Conservation (phyloP, 225 moss, liverwort and hornwort genomes). For the Bryum argenteum region DNA sequence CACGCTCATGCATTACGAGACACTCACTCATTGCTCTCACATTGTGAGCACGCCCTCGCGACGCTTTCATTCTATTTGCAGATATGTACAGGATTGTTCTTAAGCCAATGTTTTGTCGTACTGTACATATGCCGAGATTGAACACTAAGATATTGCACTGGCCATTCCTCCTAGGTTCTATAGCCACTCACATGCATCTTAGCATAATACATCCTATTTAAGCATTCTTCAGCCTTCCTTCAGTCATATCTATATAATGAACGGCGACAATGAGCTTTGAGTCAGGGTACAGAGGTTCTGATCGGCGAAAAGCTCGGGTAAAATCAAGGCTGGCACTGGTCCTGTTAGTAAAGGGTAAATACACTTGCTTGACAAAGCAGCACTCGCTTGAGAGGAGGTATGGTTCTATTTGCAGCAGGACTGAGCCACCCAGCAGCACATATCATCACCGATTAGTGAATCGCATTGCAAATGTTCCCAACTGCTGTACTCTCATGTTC, state of each 20-base stretch:
- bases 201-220: neutral
- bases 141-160: neutral
- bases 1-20: constrained; percentile 5
- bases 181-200: neutral
- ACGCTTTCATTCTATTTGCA: too few relatives aligned
- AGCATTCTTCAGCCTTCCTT: neutral
- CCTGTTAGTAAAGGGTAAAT: neutral
- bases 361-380: constrained; percentile 2
- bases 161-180: neutral
- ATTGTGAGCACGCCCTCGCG: too few relatives aligned
- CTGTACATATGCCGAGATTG: neutral
- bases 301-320: too few relatives aligned
- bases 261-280: neutral
- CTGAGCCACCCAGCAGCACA: constrained; percentile 53
- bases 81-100: neutral
- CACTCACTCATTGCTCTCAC: neutral
- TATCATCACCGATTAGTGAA: constrained; percentile 22
- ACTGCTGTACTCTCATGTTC: too few relatives aligned
- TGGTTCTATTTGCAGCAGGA: constrained; percentile 73
- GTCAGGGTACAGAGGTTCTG: too few relatives aligned
- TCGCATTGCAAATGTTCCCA: neutral
- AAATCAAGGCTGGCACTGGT: neutral
- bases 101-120: neutral
- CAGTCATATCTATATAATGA: too few relatives aligned
- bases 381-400: constrained; percentile 82